Evolutionary conservation across 805 yeast genomes (phyloP).

Genomic region (Pichia membranifaciens): DNA sequence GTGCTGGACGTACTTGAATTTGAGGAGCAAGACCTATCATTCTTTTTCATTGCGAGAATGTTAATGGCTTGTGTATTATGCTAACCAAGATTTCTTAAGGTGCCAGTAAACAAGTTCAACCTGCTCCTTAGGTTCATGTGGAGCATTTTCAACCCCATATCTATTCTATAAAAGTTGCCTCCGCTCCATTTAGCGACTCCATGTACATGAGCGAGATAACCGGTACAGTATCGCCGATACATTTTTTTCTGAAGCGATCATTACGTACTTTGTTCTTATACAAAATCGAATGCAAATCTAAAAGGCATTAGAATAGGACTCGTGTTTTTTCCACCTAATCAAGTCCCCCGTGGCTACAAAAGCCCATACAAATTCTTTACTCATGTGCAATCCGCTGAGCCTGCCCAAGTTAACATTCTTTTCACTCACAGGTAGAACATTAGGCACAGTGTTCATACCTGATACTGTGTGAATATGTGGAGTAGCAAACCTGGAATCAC

Average conservation of each 20-base stretch:
- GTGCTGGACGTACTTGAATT: constrained; percentile 17
- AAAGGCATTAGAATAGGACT: not conserved
- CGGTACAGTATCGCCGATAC: not conserved
- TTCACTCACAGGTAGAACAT: constrained; percentile 30
- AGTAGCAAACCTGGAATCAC: not conserved
- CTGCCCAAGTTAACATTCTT: constrained; percentile 31
- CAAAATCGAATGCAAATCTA: too few species aligned
- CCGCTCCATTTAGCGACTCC: not conserved
- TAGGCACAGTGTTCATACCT: constrained; percentile 25
- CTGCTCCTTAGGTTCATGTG: too few species aligned
- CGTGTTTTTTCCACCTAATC: constrained; percentile 31
- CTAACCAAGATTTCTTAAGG: too few species aligned
- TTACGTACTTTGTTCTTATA: too few species aligned
- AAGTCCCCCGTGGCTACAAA: constrained; percentile 34
- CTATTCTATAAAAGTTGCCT: too few species aligned
- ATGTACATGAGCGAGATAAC: not conserved
- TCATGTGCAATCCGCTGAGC: constrained; percentile 28
- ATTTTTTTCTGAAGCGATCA: too few species aligned
- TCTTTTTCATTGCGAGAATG: too few species aligned
- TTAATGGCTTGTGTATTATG: too few species aligned
- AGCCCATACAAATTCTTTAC: constrained; percentile 32
- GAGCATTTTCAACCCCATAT: too few species aligned
- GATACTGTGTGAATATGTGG: constrained; percentile 23
- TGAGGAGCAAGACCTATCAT: not conserved
- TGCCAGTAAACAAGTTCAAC: too few species aligned